Conservation (phyloP, 306 rosid species). For the Abrus precatorius region DNA sequence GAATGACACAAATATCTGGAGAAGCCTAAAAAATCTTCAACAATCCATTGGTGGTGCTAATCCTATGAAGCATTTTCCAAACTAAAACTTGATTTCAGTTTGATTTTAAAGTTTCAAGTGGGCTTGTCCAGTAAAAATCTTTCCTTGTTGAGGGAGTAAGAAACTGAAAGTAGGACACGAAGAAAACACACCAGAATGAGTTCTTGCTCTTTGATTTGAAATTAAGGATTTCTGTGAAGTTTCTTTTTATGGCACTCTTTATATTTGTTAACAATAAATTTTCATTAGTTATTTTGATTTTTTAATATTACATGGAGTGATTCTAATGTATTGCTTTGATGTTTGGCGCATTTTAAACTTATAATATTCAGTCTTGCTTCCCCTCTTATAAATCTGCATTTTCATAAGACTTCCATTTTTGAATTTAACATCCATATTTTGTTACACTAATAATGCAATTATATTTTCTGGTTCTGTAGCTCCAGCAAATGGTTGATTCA, state of each 20-base stretch:
- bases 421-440: slow-evolving; percentile 25
- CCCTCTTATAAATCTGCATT: slow-evolving; percentile 27
- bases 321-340: neutral
- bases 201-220: slow-evolving; percentile 6
- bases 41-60: no score
- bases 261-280: neutral
- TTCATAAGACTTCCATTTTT: slow-evolving; percentile 20
- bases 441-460: slow-evolving; percentile 42
- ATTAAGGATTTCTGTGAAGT: neutral
- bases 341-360: neutral
- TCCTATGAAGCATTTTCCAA: no score
- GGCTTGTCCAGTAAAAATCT: neutral
- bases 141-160: neutral
- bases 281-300: neutral
- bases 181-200: neutral
- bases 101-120: neutral
- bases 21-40: no score
- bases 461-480: slow-evolving; percentile 66
- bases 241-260: neutral
- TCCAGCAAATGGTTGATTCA: slow-evolving; percentile 90
- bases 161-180: neutral
- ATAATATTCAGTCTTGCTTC: neutral
- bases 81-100: no score
- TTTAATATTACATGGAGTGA: neutral
- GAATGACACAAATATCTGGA: no score